Conservation (phyloP, 176 grass and related monocot genomes). For the Pharus latifolius region DNA sequence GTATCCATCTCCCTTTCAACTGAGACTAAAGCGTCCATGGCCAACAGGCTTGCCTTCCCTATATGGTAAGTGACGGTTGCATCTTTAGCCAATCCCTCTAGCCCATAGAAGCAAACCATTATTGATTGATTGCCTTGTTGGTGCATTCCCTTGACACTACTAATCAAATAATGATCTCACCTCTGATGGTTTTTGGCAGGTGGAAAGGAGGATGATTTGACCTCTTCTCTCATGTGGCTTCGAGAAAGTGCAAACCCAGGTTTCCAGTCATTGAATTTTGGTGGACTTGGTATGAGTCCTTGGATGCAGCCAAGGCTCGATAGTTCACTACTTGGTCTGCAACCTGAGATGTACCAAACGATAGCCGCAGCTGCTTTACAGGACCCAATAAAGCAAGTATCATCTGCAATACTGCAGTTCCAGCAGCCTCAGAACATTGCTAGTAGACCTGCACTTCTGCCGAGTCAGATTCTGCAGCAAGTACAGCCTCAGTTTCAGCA, state of each 20-base stretch:
- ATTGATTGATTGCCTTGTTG: not conserved
- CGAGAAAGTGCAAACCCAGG: slow-evolving; percentile 52
- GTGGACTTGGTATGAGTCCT: slow-evolving; percentile 44
- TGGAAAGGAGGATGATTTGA: slow-evolving; percentile 60
- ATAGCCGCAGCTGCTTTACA: slow-evolving; percentile 37
- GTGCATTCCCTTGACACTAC: not conserved
- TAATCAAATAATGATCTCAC: slow-evolving; percentile 6
- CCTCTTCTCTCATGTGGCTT: slow-evolving; percentile 66
- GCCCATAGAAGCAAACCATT: not conserved
- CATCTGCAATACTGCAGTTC: slow-evolving; percentile 60
- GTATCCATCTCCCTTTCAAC: slow-evolving; percentile 87
- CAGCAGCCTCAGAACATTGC: slow-evolving; percentile 53
- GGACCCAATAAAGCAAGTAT: slow-evolving; percentile 47
- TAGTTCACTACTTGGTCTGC: slow-evolving; percentile 45
- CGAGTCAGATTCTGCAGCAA: slow-evolving; percentile 61
- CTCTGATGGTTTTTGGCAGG: slow-evolving; percentile 37
- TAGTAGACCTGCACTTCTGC: slow-evolving; percentile 33
- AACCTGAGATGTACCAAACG: slow-evolving; percentile 61
- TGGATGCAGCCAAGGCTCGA: slow-evolving; percentile 77
- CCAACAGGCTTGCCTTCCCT: slow-evolving; percentile 78
- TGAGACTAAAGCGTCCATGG: slow-evolving; percentile 93
- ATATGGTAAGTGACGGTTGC: slow-evolving; percentile 32
- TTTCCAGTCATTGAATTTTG: slow-evolving; percentile 71
- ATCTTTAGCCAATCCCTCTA: not conserved
- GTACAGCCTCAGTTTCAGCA: slow-evolving; percentile 55